Conservation (phyloP, 148 eudicot species). For the Gaultheria prostrata region DNA sequence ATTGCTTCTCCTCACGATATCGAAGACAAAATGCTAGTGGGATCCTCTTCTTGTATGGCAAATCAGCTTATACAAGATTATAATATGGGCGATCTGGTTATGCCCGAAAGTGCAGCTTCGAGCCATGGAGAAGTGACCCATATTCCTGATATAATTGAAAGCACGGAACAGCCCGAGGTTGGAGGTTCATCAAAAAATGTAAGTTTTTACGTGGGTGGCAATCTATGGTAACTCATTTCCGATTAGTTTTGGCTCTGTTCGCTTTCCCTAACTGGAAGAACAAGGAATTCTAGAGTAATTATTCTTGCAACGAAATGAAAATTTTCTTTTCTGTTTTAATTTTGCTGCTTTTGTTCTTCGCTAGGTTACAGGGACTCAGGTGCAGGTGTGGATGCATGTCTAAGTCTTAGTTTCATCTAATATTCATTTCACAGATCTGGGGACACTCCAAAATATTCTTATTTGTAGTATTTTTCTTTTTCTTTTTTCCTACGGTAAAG, state of each 20-base stretch:
- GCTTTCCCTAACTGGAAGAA: neutral
- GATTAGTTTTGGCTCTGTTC: neutral
- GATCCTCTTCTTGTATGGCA: constrained; percentile 32
- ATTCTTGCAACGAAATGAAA: neutral
- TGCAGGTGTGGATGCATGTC: neutral
- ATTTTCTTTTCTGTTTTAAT: neutral
- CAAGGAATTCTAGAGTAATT: neutral
- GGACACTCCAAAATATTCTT: neutral
- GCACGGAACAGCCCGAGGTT: constrained; percentile 27
- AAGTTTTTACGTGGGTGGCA: constrained; percentile 20
- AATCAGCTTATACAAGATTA: constrained; percentile 28
- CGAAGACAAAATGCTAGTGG: constrained; percentile 20
- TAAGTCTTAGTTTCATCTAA: neutral
- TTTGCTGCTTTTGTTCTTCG: neutral
- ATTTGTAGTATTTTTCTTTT: neutral
- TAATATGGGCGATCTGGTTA: constrained; percentile 26
- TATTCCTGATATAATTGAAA: constrained; percentile 34
- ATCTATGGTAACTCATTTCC: neutral
- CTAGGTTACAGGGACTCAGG: neutral
- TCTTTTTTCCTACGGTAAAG: neutral
- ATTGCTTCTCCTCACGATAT: constrained; percentile 26
- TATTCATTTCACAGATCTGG: neutral
- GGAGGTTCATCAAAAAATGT: constrained; percentile 42
- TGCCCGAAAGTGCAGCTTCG: constrained; percentile 42
- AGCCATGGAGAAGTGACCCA: constrained; percentile 33